Evolutionary conservation across 2,329 filamentous ascomycete genomes (phyloP), one percentile per base, ranked within the genome.

Genomic region (Byssoonygena ceratinophila): DNA sequence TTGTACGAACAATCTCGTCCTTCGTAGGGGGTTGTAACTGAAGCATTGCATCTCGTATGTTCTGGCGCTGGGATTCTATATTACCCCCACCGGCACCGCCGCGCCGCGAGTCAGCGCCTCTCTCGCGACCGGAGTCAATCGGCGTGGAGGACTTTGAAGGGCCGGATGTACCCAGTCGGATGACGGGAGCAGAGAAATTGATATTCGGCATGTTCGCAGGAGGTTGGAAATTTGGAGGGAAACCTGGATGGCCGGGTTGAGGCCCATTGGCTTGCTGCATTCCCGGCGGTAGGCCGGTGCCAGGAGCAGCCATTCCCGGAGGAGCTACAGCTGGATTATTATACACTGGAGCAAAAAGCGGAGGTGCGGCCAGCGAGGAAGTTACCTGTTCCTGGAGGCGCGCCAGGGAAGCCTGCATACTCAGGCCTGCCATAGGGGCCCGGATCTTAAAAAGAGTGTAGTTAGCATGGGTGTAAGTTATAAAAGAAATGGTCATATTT

Each of bases 161-260:
- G 18, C 73, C 79, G 3, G 83, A 79, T 1, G 89, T 91, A 39
- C 91, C 92, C 43, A 98, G 79, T 52, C 92, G 86, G 64, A 98
- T 97, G 55, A 97, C 89, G 53, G 91, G 90, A 32, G 92, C 92
- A 64, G 87, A 94, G 75, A 97, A 95, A 74, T 98, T 96, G 75
- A 98, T 95, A 68, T 94, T 94, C 48, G 91, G 89, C 78, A 96
- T 87, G 66, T 92, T 95, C 47, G 86, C 76, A 8, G 91, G 90
- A 46, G 88, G 82, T 74, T 94, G 87, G 71, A 95, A 96, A 69
- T 82, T 87, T 54, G 83, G 75, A 57, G 87, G 88, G 58, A 94
- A 82, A 63, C 81, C 83, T 67, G 86, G 86, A 75, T 86, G 83
- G 73, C 83, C 86, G 73, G 85, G 79, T 74, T 87, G 85, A 62